Base-by-base conservation (phyloP, 257 asterid genomes). In the Solanum arcanum region DNA sequence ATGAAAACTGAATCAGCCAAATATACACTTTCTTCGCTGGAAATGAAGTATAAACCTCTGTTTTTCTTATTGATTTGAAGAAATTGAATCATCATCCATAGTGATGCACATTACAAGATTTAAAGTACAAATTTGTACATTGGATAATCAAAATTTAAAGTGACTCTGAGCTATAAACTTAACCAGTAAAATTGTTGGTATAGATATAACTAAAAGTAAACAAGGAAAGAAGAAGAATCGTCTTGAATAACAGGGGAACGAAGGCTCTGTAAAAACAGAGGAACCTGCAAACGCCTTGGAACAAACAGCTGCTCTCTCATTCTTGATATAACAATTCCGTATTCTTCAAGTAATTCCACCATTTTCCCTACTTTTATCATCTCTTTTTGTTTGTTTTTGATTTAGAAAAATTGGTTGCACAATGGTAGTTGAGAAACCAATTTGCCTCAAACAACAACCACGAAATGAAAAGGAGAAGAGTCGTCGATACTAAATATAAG, bases 291-390 rank as follows among this genome's bases (percentile, higher is more conserved):
- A n/a, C 87, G 93, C 87, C 91, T 87, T 10, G 92, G 88, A 25
- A 83, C 88, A 84, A 86, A 39, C 3, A 94, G 60, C 76, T 92
- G 91, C 21, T 94, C 94, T 80, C 95, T 90, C 90, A 94, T 83
- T 87, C 93, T 93, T 1, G 91, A 94, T 90, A 96, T 92, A 5
- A 93, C 85, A 83, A 92, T 75, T 68, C 93, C 91, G 92, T 92
- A 96, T 83, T 94, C 97, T 88, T 92, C 95, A 91, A 96, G 72
- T 11, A 96, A 84, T 86, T 89, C 97, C 86, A 92, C 94, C 95
- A 96, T 92, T 86, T 87, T 93, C 83, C 98, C 96, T 1, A 96
- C 89, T 86, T 92, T 92, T 15, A 96, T 92, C 99, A 96, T 96
- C 89, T 89, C 72, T 59, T 1, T 59, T 1, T 78, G 3, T 60